Evolutionary conservation across 2,329 filamentous ascomycete species (phyloP), one percentile per base, ranked within the genome.

Genomic region (Domatiomyces globalis): DNA sequence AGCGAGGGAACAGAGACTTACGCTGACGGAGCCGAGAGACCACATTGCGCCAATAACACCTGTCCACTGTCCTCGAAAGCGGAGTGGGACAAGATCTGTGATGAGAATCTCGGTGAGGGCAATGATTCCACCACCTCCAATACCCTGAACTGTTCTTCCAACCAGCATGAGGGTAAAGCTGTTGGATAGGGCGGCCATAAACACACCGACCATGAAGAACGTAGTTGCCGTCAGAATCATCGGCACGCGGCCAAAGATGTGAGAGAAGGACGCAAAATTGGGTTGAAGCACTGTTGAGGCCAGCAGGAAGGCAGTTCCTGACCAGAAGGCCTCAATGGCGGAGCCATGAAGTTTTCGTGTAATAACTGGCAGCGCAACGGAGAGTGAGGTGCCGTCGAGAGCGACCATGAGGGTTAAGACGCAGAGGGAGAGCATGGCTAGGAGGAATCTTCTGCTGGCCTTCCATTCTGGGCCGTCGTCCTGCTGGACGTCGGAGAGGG

Each of bases 221-320:
- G 64, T 42, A 5, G 74, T 59, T 0, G 66, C 62, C 1, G 64
- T 49, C 3, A 72, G 56, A 6, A 74, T 60, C 20, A 73, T 58
- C 0, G 66, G 65, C 45, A 68, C 68, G 3, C 73, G 67, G 7
- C 73, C 73, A 46, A 75, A 73, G 18, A 73, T 71, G 45, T 73
- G 66, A 4, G 71, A 73, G 42, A 74, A 63, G 0, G 69, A 67
- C 2, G 69, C 70, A 48, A 71, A 71, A 54, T 67, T 71, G 0
- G 74, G 75, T 58, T 77, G 74, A 53, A 76, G 74, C 20, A 76
- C 75, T 0, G 82, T 80, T 51, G 77, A 79, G 2, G 80, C 77
- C 4, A 87, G 73, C 4, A 87, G 69, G 57, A 84, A 87, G 15
- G 79, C 79, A 4, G 83, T 85, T 1, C 82, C 83, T 10, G 80